Evolutionary conservation across 2,329 filamentous ascomycete species (phyloP).

Genomic region (Aspergillus niger): DNA sequence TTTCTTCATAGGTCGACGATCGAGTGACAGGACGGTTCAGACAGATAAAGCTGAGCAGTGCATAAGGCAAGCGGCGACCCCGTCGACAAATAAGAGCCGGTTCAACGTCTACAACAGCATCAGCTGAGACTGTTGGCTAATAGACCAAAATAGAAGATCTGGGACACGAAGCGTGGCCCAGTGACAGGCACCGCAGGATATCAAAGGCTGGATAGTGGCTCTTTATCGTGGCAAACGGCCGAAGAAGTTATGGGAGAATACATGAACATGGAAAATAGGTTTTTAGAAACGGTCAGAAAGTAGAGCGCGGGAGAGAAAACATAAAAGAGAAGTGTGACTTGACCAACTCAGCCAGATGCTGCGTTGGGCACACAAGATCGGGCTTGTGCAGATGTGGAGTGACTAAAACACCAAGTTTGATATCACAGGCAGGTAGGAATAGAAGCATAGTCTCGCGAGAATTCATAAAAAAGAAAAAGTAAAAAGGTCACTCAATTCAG

Average conservation of each 20-base stretch:
- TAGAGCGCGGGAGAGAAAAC: neutral
- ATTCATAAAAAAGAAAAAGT: neutral
- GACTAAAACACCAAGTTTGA: neutral
- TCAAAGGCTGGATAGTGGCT: neutral
- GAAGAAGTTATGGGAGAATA: constrained; percentile 6
- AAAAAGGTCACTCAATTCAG: neutral
- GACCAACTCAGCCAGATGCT: neutral
- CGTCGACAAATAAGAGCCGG: neutral
- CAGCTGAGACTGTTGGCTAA: neutral
- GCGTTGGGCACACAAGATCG: neutral
- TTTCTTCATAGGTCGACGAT: neutral
- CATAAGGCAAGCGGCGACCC: neutral
- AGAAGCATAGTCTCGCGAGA: neutral
- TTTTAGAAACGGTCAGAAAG: neutral
- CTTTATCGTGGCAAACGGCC: neutral
- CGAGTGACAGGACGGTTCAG: neutral
- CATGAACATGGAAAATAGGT: constrained; percentile 2
- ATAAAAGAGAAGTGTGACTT: neutral
- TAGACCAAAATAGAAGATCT: neutral
- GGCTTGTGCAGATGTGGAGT: neutral
- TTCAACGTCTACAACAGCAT: neutral
- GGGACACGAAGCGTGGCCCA: neutral
- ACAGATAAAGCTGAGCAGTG: neutral
- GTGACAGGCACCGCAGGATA: neutral
- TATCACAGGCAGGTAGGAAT: constrained; percentile 2